Base-by-base conservation (phyloP, 2,329 filamentous ascomycete genomes). In the Neopestalotiopsis sp. region DNA sequence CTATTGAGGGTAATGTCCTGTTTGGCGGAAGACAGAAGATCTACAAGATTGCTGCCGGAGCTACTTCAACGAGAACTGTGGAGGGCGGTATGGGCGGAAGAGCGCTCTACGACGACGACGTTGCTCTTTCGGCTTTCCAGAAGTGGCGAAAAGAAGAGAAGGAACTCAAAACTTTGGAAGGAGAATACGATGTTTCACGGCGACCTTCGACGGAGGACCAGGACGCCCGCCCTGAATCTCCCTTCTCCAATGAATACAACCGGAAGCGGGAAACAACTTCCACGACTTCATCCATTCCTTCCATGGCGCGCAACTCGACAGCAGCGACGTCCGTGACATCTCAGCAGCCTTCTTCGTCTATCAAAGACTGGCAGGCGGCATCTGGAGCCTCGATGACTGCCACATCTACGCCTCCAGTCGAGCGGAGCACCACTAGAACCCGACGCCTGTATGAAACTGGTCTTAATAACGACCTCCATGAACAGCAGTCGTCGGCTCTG, bases 21-120 rank as follows among this genome's bases (percentile, higher is more conserved):
- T 99, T 99, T 80, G 96, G 96, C 68, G 96, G 96, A 17, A 90
- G 96, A 59, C 96, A 98, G 79, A 98, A 98, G 82, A 91, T 98
- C 49, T 98, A 97, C 81, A 95, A 94, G 79, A 93, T 97, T 72
- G 86, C 92, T 0, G 84, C 84, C 3, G 85, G 86, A 32, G 79
- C 80, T 24, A 77, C 78, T 14, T 77, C 79, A 58, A 85, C 84
- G 2, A 82, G 84, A 42, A 84, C 82, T 5, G 45, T 71, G 17
- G 59, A 40, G 12, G 83, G 84, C 24, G 87, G 85, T 61, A 88
- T 93, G 85, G 83, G 85, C 61, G 92, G 88, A 30, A 91, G 89
- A 72, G 87, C 90, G 0, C 80, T 97, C 2, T 98, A 98, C 76
- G 94, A 97, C 32, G 91, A 96, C 73, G 96, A 99, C 79, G 88